These are phyloP conservation scores for Podaxis mareebaensis DNA, from an alignment of 768 basidiomycete genomes.

Conservation along the genomic window DNA sequence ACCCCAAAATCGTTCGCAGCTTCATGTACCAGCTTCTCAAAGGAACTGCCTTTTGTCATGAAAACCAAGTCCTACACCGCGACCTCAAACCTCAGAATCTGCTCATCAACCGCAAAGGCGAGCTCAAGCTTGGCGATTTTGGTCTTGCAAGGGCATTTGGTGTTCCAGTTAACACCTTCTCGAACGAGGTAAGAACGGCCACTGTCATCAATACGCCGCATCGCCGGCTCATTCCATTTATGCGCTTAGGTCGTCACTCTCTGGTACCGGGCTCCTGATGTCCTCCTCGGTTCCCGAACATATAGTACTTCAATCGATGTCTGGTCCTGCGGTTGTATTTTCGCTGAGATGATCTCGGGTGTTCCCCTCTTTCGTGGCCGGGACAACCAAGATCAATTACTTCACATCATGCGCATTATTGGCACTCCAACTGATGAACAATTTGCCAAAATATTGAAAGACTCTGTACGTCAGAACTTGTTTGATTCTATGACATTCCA, in stretches of 20 bases:
- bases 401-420: slow-evolving; percentile 96
- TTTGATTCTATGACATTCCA: not conserved
- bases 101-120: slow-evolving; percentile 95
- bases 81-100: slow-evolving; percentile 99
- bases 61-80: slow-evolving; percentile 95
- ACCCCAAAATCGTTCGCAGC: slow-evolving; percentile 86
- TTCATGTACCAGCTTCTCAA: slow-evolving; percentile 98
- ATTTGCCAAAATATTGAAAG: slow-evolving; percentile 83
- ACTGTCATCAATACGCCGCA: not conserved
- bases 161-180: slow-evolving; percentile 98
- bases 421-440: slow-evolving; percentile 92
- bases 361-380: slow-evolving; percentile 95
- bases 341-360: slow-evolving; percentile 99
- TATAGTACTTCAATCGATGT: slow-evolving; percentile 99
- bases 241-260: slow-evolving; percentile 83
- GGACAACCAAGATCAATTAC: slow-evolving; percentile 96
- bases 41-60: slow-evolving; percentile 98
- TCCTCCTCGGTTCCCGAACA: slow-evolving; percentile 93
- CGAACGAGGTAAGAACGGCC: slow-evolving; percentile 71
- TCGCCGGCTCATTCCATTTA: slow-evolving; percentile 15
- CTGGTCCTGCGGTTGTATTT: slow-evolving; percentile 99
- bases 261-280: slow-evolving; percentile 99
- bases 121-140: slow-evolving; percentile 97
- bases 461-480: slow-evolving; percentile 62
- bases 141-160: slow-evolving; percentile 97